A percentile compares a stretch with the other conserved stretches of the same genome.
Conservation (phyloP, 352 stramenopile species). For the Phytophthora melonis region DNA sequence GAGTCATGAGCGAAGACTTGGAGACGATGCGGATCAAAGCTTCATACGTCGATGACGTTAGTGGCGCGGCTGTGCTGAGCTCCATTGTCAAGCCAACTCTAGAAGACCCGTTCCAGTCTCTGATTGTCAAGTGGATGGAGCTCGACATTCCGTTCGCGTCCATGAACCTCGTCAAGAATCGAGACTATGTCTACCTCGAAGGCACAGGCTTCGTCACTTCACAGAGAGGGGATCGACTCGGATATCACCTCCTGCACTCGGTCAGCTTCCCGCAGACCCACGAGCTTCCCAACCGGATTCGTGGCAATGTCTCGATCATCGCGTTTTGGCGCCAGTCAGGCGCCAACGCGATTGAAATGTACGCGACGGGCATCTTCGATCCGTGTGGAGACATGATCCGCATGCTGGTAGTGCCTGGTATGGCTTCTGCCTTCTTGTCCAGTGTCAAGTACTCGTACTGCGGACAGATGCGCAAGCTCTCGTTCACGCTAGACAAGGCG, state of each 20-base stretch:
- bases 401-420: neutral
- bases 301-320: neutral
- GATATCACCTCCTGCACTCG: neutral
- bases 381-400: slow-evolving; percentile 1
- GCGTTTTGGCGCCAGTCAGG: neutral
- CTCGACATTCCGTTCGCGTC: neutral
- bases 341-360: neutral
- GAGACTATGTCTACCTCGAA: neutral
- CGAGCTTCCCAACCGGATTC: neutral
- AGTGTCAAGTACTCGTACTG: neutral
- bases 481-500: neutral
- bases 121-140: neutral
- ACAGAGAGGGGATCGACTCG: neutral
- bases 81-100: neutral
- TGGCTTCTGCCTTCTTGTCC: neutral
- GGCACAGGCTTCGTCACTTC: neutral
- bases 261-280: neutral
- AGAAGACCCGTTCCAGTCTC: neutral
- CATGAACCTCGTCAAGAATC: neutral
- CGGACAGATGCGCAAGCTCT: neutral
- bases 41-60: neutral
- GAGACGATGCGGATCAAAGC: slow-evolving; percentile 1
- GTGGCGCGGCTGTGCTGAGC: neutral
- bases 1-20: slow-evolving; percentile 2
- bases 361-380: neutral